Conservation (phyloP, 2,329 filamentous ascomycete genomes). For the Colletotrichum salicis region DNA sequence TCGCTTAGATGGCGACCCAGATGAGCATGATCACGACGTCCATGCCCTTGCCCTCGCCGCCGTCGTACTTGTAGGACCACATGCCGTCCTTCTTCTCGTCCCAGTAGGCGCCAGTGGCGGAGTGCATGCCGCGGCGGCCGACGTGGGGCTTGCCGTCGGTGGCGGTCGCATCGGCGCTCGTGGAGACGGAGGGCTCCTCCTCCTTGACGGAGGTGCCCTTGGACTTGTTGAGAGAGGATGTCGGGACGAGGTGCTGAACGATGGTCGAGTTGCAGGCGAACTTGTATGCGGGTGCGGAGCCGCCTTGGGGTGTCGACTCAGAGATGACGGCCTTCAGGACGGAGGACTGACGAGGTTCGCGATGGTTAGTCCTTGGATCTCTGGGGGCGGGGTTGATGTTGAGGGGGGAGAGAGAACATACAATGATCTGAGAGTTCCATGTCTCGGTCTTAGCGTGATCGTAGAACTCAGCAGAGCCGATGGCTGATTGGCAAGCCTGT, state of each 20-base stretch:
- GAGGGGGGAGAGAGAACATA: constrained; percentile 54
- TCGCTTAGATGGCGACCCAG: constrained; percentile 74
- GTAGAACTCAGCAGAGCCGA: constrained; percentile 81
- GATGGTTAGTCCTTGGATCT: constrained; percentile 14
- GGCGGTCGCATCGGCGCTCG: constrained; percentile 63
- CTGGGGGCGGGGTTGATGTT: background rate
- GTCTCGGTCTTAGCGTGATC: constrained; percentile 84
- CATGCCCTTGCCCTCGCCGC: constrained; percentile 72
- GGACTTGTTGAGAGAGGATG: constrained; percentile 71
- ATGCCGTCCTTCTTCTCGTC: constrained; percentile 91
- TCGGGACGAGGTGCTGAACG: constrained; percentile 88
- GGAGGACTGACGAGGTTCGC: constrained; percentile 66
- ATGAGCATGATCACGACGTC: constrained; percentile 79
- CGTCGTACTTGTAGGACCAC: constrained; percentile 89
- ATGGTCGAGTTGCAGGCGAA: constrained; percentile 98
- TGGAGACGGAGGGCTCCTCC: constrained; percentile 65
- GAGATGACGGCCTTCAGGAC: constrained; percentile 83
- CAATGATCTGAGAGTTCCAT: constrained; percentile 95
- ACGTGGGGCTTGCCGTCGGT: constrained; percentile 77
- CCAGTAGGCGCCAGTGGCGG: constrained; percentile 86
- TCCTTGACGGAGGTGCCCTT: constrained; percentile 60
- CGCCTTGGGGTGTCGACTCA: constrained; percentile 71
- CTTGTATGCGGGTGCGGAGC: constrained; percentile 78
- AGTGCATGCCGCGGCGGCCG: constrained; percentile 90
- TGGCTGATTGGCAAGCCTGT: constrained; percentile 84